phyloP scores from a whole-genome alignment of 169 alveolate genomes.

The Cryptosporidium ubiquitum region DNA sequence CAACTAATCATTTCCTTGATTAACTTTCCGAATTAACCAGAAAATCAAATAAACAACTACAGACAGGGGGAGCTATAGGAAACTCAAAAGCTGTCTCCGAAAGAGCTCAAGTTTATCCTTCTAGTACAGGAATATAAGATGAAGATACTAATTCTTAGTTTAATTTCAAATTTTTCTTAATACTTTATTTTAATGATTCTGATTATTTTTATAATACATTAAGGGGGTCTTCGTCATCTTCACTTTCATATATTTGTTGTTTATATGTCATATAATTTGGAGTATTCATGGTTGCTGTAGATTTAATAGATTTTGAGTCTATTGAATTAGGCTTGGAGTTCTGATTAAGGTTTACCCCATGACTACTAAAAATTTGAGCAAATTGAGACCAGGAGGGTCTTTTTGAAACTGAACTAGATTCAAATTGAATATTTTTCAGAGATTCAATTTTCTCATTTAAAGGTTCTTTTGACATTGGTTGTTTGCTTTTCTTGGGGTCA shows the following conservation, averaged over 20 bases:
- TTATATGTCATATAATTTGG: conserved; percentile 2
- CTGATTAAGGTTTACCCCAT: neutral
- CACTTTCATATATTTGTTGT: conserved; percentile 68
- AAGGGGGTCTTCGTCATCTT: conserved; percentile 67
- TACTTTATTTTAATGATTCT: neutral
- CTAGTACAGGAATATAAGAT: conserved; percentile 56
- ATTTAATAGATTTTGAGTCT: neutral
- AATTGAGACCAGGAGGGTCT: conserved; percentile 62
- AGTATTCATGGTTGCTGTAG: neutral
- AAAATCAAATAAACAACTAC: conserved; percentile 43
- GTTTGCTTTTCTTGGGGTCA: neutral
- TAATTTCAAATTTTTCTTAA: neutral
- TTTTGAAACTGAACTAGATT: neutral
- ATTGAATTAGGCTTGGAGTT: neutral
- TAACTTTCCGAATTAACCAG: neutral
- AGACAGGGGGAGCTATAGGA: conserved; percentile 11
- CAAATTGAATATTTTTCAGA: conserved; percentile 11
- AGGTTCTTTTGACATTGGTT: neutral
- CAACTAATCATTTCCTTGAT: neutral
- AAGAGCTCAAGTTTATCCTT: conserved; percentile 61
- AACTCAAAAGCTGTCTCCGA: conserved; percentile 65
- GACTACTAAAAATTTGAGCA: conserved; percentile 1
- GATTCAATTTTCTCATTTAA: neutral
- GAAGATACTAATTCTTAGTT: neutral
- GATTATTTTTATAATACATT: conserved; percentile 18